These are phyloP conservation scores for Malassezia sp. DNA, from an alignment of 1,284 basidiomycete genomes.

Conservation along the genomic window DNA sequence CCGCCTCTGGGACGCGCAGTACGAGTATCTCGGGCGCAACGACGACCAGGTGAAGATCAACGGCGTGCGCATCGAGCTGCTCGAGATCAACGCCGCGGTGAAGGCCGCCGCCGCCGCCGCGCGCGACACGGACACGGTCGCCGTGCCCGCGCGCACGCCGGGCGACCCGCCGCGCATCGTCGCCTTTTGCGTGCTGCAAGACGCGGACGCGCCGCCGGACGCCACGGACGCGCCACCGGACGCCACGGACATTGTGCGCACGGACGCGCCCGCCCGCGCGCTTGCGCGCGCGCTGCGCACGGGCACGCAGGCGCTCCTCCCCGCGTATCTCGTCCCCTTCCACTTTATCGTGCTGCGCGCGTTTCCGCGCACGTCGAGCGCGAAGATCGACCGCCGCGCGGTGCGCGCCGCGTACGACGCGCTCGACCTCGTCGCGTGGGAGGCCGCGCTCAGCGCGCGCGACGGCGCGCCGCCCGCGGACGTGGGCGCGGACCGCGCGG, in stretches of 20 bases:
- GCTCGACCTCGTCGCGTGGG: slow-evolving; percentile 40
- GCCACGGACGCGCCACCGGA: background rate
- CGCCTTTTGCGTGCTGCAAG: slow-evolving; percentile 40
- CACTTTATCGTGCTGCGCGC: slow-evolving; percentile 44
- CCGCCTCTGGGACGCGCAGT: slow-evolving; percentile 40
- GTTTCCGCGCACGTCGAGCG: slow-evolving; percentile 47
- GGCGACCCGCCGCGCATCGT: slow-evolving; percentile 38
- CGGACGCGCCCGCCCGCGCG: slow-evolving; percentile 23
- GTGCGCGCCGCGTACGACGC: slow-evolving; percentile 31
- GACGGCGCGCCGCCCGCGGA: slow-evolving; percentile 12
- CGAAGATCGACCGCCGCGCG: slow-evolving; percentile 47
- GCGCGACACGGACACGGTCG: slow-evolving; percentile 42
- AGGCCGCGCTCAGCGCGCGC: slow-evolving; percentile 24
- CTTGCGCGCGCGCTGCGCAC: slow-evolving; percentile 27
- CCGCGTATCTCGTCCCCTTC: slow-evolving; percentile 44
- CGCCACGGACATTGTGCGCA: slow-evolving; percentile 18
- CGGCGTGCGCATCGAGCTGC: slow-evolving; percentile 47
- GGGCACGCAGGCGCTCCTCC: slow-evolving; percentile 26
- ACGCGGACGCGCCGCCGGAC: slow-evolving; percentile 6
- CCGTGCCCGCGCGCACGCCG: slow-evolving; percentile 24
- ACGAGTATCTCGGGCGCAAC: slow-evolving; percentile 47
- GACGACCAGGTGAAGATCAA: slow-evolving; percentile 49
- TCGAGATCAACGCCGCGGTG: slow-evolving; percentile 48
- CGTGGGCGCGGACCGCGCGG: slow-evolving; percentile 10
- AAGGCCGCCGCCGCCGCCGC: slow-evolving; percentile 29